phyloP scores from a whole-genome alignment of 768 basidiomycete genomes.

The Leccinellum albellum region DNA sequence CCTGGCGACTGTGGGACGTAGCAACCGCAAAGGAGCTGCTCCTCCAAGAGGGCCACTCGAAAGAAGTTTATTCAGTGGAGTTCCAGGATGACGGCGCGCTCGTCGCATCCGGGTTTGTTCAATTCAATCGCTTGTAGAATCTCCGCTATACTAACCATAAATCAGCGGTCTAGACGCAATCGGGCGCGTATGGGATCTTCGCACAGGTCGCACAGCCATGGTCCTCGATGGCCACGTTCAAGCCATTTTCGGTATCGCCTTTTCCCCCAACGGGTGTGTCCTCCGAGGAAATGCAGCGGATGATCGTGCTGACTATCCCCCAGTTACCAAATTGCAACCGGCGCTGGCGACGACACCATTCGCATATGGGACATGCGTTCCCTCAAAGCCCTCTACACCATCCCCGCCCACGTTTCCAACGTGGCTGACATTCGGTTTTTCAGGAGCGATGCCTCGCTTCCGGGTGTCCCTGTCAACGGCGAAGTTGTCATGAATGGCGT shows the following conservation, averaged over 20 bases:
- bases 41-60: slow-evolving; percentile 94
- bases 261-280: slow-evolving; percentile 92
- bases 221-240: slow-evolving; percentile 96
- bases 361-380: slow-evolving; percentile 98
- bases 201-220: slow-evolving; percentile 95
- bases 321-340: slow-evolving; percentile 96
- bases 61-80: slow-evolving; percentile 93
- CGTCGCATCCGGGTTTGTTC: slow-evolving; percentile 82
- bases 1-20: slow-evolving; percentile 97
- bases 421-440: slow-evolving; percentile 96
- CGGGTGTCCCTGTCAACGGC: slow-evolving; percentile 39
- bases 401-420: slow-evolving; percentile 93
- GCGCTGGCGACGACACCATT: slow-evolving; percentile 95
- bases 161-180: slow-evolving; percentile 91
- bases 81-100: slow-evolving; percentile 95
- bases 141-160: background rate
- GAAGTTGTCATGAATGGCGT: slow-evolving; percentile 51
- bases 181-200: slow-evolving; percentile 94
- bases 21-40: slow-evolving; percentile 75
- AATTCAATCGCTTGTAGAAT: background rate
- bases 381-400: slow-evolving; percentile 88
- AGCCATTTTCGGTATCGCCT: slow-evolving; percentile 85
- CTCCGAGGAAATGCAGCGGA: background rate
- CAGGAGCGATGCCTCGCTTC: slow-evolving; percentile 52
- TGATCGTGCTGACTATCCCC: slow-evolving; percentile 11